Evolutionary conservation across 176 grass and related monocot species (phyloP), one percentile per base, ranked within the genome.

Genomic region (Poa pratensis): DNA sequence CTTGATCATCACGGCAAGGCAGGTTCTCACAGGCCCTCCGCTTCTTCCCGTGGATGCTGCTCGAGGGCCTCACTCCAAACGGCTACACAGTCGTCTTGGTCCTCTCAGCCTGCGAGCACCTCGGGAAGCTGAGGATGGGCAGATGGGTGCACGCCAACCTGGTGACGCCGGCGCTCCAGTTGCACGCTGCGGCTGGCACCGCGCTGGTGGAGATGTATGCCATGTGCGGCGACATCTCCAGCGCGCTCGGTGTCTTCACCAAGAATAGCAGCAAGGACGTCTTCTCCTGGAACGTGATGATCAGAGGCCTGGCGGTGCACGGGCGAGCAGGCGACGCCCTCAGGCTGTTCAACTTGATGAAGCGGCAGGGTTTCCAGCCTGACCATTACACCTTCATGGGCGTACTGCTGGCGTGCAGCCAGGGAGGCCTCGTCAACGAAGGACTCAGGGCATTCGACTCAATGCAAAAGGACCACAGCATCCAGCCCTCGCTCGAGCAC

Each of bases 241-340:
- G 43, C 11, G 85, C 88, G 12, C 6, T 88, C 27, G 42, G 76
- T 3, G 7, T 86, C 61, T 93, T 93, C 82, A 5, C 58, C 49
- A 83, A 93, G 69, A 88, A 83, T 53, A 20, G 45, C 37, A 73
- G 37, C 32, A 93, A 90, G 67, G 88, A 88, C 48, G 85, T 86
- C 0, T 93, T 88, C 75, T 83, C 87, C 35, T 93, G 91, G 88
- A 88, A 89, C 14, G 71, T 89, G 30, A 89, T 85, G 91, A 89
- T 89, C 69, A 89, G 68, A 87, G 75, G 80, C 51, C 51, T 53
- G 17, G 53, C 87, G 13, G 78, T 93, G 53, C 6, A 55, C 7
- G 53, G 19, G 53, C 59, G 64, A 79, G 66, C 23, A 5, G 52
- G 0, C 3, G 87, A 89, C 6, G 81, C 81, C 1, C 23, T 89